Evolutionary conservation across 257 asterid genomes (phyloP), one percentile per base, ranked within the genome.

Genomic region (Nicotiana paniculata): DNA sequence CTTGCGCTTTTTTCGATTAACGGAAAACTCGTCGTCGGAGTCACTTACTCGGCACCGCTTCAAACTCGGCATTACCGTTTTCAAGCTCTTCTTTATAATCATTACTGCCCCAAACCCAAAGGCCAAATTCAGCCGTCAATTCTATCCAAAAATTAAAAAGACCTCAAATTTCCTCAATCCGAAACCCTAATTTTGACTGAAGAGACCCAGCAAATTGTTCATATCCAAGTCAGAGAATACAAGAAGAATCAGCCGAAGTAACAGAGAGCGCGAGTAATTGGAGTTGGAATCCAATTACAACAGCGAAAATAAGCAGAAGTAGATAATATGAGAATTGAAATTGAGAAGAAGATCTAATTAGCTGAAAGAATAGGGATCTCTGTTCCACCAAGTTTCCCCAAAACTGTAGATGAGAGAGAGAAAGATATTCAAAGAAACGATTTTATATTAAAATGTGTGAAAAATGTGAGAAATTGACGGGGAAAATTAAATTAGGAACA

Each of bases 41-140:
- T 87, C 97, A 68, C 84, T 86, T 77, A 63, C 85, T 17, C 99
- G 91, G 87, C 95, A 90, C 65, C 99, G 93, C 88, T 94, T 94
- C 90, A 92, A 81, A 87, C 81, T 90, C 93, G 98, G 98, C 98
- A 96, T 93, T 94, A 92, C 99, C 82, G 95, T 87, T 93, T 96
- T 94, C 91, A 93, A 88, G 89, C 90, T 93, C 88, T 86, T 92
- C 94, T 94, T 93, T 17, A 96, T 94, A 75, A 96, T 96, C 98
- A 96, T 95, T 90, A 65, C 86, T 81, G 77, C 59, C 66, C 46
- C 61, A 61, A 67, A 70, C 9, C 32, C 24, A 21, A 21, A 21
- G 24, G 24, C 57, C 82, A 43, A 82, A 79, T 54, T 82, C 81
- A 46, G 43, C 69, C 46, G 67, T 80, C 81, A 85, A 81, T 74